Evolutionary conservation across 805 yeast species (phyloP).

Genomic region (Jamesozyma jinghongensis): DNA sequence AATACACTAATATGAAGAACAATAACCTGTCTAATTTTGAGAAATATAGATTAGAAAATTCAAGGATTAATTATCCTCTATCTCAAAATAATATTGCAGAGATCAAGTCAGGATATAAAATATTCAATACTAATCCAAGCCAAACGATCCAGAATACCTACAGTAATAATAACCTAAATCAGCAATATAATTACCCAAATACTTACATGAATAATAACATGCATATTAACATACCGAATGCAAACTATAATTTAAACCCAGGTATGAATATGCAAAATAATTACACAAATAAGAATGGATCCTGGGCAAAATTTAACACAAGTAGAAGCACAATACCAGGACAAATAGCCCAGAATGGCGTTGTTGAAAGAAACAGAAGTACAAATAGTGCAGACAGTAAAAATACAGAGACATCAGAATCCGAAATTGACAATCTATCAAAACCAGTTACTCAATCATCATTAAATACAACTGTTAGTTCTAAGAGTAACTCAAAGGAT

Average conservation of each 20-base stretch:
- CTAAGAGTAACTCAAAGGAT: not conserved
- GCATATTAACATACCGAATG: not conserved
- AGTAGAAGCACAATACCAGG: too few species aligned
- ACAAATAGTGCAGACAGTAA: not conserved
- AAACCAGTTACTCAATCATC: not conserved
- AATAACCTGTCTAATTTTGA: conserved; percentile 2
- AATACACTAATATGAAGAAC: not conserved
- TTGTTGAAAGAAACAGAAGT: not conserved
- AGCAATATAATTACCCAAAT: not conserved
- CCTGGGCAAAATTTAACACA: too few species aligned
- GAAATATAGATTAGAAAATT: conserved; percentile 3
- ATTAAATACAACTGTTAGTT: not conserved
- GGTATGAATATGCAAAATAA: too few species aligned
- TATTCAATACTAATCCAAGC: too few species aligned
- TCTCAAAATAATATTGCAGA: not conserved
- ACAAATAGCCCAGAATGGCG: too few species aligned
- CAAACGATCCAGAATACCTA: too few species aligned
- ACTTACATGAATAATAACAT: not conserved
- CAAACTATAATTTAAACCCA: too few species aligned
- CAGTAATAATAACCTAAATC: not conserved
- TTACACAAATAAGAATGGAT: too few species aligned
- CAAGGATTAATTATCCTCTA: not conserved
- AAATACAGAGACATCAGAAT: not conserved
- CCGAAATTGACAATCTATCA: not conserved
- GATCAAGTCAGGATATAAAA: not conserved